Percentiles rank a stretch among this genome's conserved stretches.
Conservation (phyloP, 225 moss, liverwort and hornwort species). For the Thuidium tamariscinum region DNA sequence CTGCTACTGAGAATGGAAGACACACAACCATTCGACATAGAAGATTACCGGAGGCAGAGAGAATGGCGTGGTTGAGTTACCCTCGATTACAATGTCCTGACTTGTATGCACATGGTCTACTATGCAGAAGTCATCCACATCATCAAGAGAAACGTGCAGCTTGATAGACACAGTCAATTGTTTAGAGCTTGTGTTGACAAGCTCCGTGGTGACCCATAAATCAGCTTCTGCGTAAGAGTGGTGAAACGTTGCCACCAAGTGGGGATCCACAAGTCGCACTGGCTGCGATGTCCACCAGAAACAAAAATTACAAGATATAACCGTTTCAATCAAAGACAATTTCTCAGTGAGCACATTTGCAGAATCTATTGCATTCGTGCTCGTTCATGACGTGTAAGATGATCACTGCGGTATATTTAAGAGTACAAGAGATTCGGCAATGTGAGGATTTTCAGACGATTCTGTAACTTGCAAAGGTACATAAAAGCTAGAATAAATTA, state of each 20-base stretch:
- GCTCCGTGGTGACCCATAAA: conserved; percentile 57
- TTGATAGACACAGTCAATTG: conserved; percentile 30
- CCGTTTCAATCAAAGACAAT: background rate
- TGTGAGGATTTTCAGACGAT: background rate
- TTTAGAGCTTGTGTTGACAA: conserved; percentile 40
- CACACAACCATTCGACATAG: background rate
- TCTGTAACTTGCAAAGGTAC: background rate
- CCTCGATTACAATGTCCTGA: conserved; percentile 43
- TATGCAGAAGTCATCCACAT: conserved; percentile 40
- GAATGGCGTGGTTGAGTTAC: conserved; percentile 25
- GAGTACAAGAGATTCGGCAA: background rate
- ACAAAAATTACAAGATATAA: background rate
- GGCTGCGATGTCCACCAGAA: conserved; percentile 36
- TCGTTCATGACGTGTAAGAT: background rate
- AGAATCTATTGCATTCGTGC: background rate
- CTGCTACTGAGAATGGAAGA: background rate
- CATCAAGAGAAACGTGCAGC: conserved; percentile 60
- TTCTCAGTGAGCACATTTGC: background rate
- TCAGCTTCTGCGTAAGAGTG: conserved; percentile 50
- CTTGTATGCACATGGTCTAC: conserved; percentile 46
- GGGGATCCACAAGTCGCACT: conserved; percentile 70
- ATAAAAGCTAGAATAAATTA: conserved; percentile 2
- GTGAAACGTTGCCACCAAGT: conserved; percentile 71
- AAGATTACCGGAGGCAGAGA: conserved; percentile 57
- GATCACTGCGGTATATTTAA: background rate